Evolutionary conservation across 163 green algal genomes (phyloP), one percentile per base, ranked within the genome.

Genomic region (Trebouxiophyceae sp.): DNA sequence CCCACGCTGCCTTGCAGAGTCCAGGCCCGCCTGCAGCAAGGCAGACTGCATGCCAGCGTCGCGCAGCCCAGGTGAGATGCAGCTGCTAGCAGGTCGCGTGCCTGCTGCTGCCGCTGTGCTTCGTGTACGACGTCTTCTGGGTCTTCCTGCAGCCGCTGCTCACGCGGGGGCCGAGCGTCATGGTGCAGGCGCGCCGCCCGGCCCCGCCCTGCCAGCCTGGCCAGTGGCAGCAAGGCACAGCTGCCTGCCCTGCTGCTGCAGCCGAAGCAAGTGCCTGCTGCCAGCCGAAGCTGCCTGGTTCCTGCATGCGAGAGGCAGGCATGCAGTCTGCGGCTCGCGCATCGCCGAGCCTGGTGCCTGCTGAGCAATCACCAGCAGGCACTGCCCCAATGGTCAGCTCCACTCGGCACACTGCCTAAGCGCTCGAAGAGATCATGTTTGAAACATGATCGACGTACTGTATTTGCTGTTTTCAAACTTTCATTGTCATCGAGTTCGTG

Each of bases 91-190:
- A 81, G 63, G 84, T 95, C 27, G 89, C 88, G 4, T 79, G 66
- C 57, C 74, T 93, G 2, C 82, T 97, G 63, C 87, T 97, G 26
- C 68, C 71, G 20, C 67, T 88, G 6, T 81, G 79, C 32, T 70
- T 83, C 30, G 55, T 79, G 5, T 97, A 97, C 71, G 91, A 97
- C 71, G 80, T 97, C n/a, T 97, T 95, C 73, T 97, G 86, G 87
- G 92, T 97, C n/a, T 97, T 96, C 80, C 61, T 97, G 23, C 86
- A 93, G 75, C 92, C 92, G 3, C 32, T 85, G 31, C 66, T 97
- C 20, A 91, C 86, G 22, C 5, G 22, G 47, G 75, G 82, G 27
- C 66, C 73, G 5, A 87, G 71, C 34, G 91, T 96, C 24, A 97
- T 97, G 91, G 81, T 97, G 0, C 54, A 83, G 32, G 90, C 95